These are phyloP conservation scores for Monosporascus sp. DNA, from an alignment of 2,329 filamentous ascomycete genomes.

Conservation along the genomic window DNA sequence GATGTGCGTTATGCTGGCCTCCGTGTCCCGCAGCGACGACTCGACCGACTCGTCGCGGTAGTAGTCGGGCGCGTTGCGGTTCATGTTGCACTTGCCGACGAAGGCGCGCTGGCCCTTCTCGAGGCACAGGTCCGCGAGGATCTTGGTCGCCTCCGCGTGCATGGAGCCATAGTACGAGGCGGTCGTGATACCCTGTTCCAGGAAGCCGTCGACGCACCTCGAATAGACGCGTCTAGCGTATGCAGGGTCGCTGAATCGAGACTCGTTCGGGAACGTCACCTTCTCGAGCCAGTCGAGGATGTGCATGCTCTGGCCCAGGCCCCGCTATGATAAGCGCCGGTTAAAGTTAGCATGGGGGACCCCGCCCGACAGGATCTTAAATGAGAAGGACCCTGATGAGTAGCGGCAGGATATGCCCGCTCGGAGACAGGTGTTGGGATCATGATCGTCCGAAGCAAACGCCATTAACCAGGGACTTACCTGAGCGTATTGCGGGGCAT, in stretches of 20 bases:
- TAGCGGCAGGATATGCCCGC: no score
- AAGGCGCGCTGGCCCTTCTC: constrained; percentile 52
- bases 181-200: constrained; percentile 58
- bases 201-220: constrained; percentile 48
- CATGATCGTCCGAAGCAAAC: constrained; percentile 21
- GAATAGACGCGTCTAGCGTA: constrained; percentile 50
- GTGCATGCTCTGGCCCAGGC: constrained; percentile 44
- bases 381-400: no score
- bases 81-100: constrained; percentile 59
- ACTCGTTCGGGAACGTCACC: constrained; percentile 61
- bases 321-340: constrained; percentile 26
- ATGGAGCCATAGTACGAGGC: constrained; percentile 55
- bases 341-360: no score
- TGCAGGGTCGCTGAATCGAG: constrained; percentile 47
- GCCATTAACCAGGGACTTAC: constrained; percentile 18
- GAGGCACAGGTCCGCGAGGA: constrained; percentile 49
- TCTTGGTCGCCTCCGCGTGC: constrained; percentile 50
- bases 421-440: no score
- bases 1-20: constrained; percentile 43
- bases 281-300: constrained; percentile 58
- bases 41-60: constrained; percentile 41
- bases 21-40: constrained; percentile 44
- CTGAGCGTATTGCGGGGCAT: constrained; percentile 53
- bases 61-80: constrained; percentile 49
- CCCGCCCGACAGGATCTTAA: no score